Evolutionary conservation across 2,329 filamentous ascomycete species (phyloP).

Genomic region (Lasiodiplodia hormozganensis): DNA sequence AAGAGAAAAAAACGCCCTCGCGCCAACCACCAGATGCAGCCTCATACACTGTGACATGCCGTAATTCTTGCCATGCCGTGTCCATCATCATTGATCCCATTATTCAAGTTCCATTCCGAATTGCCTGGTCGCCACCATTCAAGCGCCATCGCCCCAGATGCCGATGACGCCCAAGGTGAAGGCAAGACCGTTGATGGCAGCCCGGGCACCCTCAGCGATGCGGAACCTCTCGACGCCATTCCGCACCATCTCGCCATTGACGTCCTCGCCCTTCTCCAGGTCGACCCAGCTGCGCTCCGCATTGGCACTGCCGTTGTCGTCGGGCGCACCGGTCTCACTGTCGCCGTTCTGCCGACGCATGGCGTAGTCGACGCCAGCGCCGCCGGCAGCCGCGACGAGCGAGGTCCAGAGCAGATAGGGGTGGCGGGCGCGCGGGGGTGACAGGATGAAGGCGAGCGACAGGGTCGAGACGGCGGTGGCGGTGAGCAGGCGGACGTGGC

Average conservation of each 20-base stretch:
- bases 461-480: conserved; percentile 74
- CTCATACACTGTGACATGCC: neutral
- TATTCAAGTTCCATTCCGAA: neutral
- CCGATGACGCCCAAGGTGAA: conserved; percentile 57
- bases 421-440: conserved; percentile 76
- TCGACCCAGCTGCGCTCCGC: conserved; percentile 35
- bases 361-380: conserved; percentile 46
- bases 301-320: neutral
- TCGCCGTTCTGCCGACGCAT: conserved; percentile 33
- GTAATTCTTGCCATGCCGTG: neutral
- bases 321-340: conserved; percentile 23
- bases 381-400: conserved; percentile 64
- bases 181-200: conserved; percentile 50
- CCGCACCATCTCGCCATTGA: conserved; percentile 60
- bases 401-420: conserved; percentile 91
- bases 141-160: conserved; percentile 56
- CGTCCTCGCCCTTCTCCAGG: conserved; percentile 46
- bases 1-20: conserved; percentile 14
- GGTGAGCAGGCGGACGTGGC: conserved; percentile 72
- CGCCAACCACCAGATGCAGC: conserved; percentile 13
- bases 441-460: conserved; percentile 77
- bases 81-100: conserved; percentile 3
- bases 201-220: conserved; percentile 51
- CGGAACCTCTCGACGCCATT: conserved; percentile 52
- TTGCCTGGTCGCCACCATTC: neutral